A percentile compares a stretch with the other conserved stretches of the same genome.
Conservation (phyloP, 2,329 filamentous ascomycete species). For the Colletotrichum sp. region DNA sequence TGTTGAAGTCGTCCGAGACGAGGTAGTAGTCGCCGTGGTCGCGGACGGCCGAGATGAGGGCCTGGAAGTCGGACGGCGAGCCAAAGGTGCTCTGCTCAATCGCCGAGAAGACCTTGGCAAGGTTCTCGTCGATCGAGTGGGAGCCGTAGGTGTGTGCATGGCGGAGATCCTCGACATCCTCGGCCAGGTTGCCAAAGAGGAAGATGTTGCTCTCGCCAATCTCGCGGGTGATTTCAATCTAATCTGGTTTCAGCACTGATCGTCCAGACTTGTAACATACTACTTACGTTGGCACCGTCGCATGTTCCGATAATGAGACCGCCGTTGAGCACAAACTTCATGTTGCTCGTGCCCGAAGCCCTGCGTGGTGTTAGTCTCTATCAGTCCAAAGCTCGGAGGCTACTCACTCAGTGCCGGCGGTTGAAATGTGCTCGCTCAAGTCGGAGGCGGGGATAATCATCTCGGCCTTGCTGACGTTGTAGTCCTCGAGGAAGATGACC, state of each 20-base stretch:
- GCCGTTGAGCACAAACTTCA: constrained; percentile 99
- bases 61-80: constrained; percentile 77
- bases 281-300: constrained; percentile 91
- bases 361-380: constrained; percentile 33
- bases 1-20: constrained; percentile 96
- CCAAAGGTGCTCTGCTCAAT: constrained; percentile 86
- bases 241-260: constrained; percentile 9
- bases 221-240: constrained; percentile 97
- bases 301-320: constrained; percentile 97
- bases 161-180: constrained; percentile 95
- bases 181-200: constrained; percentile 93
- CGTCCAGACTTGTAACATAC: constrained; percentile 3
- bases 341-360: constrained; percentile 89
- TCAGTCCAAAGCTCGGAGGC: background rate
- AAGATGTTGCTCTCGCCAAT: constrained; percentile 98
- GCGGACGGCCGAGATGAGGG: constrained; percentile 82
- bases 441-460: constrained; percentile 95
- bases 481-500: constrained; percentile 96
- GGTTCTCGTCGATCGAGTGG: constrained; percentile 77
- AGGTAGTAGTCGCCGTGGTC: constrained; percentile 98
- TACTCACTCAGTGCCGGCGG: constrained; percentile 85
- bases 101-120: constrained; percentile 81
- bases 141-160: constrained; percentile 86
- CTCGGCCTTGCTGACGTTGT: constrained; percentile 99
- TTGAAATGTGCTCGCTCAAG: constrained; percentile 98